Conservation (phyloP, 139 green algal genomes). For the Chlamydomonas schloesseri region DNA sequence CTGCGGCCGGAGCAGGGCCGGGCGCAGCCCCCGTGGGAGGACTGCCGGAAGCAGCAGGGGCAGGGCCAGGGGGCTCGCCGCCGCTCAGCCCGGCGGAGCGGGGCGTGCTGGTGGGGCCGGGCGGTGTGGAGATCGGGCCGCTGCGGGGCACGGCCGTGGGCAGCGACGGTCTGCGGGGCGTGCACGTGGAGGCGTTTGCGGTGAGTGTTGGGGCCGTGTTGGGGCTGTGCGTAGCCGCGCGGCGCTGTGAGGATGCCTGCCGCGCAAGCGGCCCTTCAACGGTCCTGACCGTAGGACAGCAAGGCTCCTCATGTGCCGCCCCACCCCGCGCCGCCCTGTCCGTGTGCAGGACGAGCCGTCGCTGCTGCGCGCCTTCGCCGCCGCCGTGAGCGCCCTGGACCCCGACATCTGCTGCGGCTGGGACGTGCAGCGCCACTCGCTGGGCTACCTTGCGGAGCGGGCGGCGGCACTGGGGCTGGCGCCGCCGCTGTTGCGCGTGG, state of each 20-base stretch:
- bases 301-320: background rate
- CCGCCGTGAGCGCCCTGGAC: conserved; percentile 79
- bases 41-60: no score
- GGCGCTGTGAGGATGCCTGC: no score
- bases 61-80: background rate
- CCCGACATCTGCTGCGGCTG: conserved; percentile 94
- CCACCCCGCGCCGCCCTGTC: background rate
- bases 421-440: conserved; percentile 86
- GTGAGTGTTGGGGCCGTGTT: no score
- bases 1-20: no score
- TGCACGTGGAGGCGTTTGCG: conserved; percentile 58
- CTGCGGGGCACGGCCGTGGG: background rate
- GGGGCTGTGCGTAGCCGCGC: no score
- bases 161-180: conserved; percentile 9
- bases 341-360: conserved; percentile 50
- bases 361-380: conserved; percentile 80
- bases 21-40: background rate
- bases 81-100: background rate
- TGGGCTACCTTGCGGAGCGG: conserved; percentile 92
- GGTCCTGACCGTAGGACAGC: no score
- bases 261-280: no score
- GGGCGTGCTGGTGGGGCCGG: background rate
- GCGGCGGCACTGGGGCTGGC: conserved; percentile 43
- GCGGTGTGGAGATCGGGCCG: background rate
- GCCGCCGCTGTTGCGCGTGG: conserved; percentile 66